Base-by-base conservation (phyloP, 2,329 filamentous ascomycete species). In the Juglanconis sp. region DNA sequence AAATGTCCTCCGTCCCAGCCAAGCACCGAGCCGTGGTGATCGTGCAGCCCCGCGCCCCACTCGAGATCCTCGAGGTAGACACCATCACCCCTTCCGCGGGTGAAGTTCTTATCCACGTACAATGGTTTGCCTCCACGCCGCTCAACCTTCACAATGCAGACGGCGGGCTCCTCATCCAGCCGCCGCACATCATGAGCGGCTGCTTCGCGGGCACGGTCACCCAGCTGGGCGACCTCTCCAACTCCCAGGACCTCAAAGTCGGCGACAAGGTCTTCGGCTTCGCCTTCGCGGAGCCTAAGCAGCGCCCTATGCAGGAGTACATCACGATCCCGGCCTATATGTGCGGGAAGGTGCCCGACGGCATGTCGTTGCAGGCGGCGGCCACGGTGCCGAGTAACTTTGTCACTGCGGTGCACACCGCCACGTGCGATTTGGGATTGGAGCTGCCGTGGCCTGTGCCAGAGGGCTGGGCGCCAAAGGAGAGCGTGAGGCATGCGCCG, bases 121-220 rank as follows among this genome's bases (percentile, higher is more conserved):
- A 80, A 60, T 88, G 82, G 81, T 85, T 83, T 2, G 79, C 83
- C 2, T 86, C 84, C 1, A 84, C 82, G 1, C 86, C 86, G 0
- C 73, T 88, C 0, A 84, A 88, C 65, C 73, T 88, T 5, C 86
- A 88, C 70, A 80, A 84, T 61, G 81, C 83, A 49, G 84, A 87
- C 65, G 84, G 85, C 40, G 83, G 82, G 0, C 73, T 88, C 0
- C 68, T 86, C 11, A 76, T 86, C 10, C 66, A 73, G 34, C 73
- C 77, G 31, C 84, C 84, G 0, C 74, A 78, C 63, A 71, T 81
- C 5, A 73, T 83, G 9, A 84, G 84, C 38, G 78, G 79, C 57
- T 76, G 79, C 30, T 72, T 76, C 3, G 82, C 78, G 4, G 85
- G 86, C 3, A 76, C 74, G 1, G 79, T 87, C 11, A 77, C 82